These are phyloP conservation scores for Kazachstania sp. DNA, from an alignment of 1,139 yeast genomes.

Conservation along the genomic window DNA sequence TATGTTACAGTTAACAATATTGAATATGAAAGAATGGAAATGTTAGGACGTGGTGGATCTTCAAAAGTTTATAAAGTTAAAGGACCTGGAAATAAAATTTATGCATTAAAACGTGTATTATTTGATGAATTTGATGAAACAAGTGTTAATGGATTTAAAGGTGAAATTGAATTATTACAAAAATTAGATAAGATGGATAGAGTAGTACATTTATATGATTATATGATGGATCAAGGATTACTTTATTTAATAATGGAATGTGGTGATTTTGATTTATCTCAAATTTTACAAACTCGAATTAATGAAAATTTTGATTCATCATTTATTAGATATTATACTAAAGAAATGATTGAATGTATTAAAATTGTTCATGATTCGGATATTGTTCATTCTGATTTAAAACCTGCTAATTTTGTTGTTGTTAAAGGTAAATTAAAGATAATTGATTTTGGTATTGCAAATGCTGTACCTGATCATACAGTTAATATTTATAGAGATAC, in stretches of 20 bases:
- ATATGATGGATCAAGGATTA: constrained; percentile 56
- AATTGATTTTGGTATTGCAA: constrained; percentile 94
- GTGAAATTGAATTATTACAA: constrained; percentile 72
- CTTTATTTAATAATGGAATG: constrained; percentile 85
- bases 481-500: constrained; percentile 82
- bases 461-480: constrained; percentile 89
- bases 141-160: constrained; percentile 71
- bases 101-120: constrained; percentile 76
- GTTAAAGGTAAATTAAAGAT: constrained; percentile 79
- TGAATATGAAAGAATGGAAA: constrained; percentile 65
- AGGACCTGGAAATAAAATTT: constrained; percentile 46
- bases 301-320: constrained; percentile 55
- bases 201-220: constrained; percentile 73
- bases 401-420: constrained; percentile 89
- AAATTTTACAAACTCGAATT: constrained; percentile 56
- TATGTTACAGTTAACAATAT: constrained; percentile 44
- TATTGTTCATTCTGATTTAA: constrained; percentile 88
- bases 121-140: constrained; percentile 74
- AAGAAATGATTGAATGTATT: constrained; percentile 77
- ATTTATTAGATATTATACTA: constrained; percentile 73
- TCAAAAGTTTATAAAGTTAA: constrained; percentile 85
- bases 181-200: constrained; percentile 54
- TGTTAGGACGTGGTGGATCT: constrained; percentile 87
- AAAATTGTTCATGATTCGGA: constrained; percentile 80
- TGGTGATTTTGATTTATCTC: constrained; percentile 88